phyloP scores from a whole-genome alignment of 2,329 filamentous ascomycete species.

The Colletotrichum scovillei region DNA sequence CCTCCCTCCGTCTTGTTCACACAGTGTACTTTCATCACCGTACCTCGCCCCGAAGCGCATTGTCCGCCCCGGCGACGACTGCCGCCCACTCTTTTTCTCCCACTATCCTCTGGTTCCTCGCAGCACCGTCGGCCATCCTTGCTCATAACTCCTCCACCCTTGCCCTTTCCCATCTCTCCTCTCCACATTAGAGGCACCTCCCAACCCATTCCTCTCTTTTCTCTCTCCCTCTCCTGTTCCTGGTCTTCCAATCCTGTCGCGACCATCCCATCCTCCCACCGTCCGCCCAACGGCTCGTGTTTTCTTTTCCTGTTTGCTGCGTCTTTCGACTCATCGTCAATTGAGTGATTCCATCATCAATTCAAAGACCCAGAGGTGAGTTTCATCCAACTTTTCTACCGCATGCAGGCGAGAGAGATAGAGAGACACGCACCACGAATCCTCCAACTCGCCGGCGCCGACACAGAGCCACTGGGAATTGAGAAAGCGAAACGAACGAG shows the following conservation, averaged over 20 bases:
- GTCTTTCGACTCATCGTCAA: slow-evolving; percentile 27
- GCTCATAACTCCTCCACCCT: slow-evolving; percentile 32
- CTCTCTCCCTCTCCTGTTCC: slow-evolving; percentile 36
- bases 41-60: slow-evolving; percentile 25
- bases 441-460: slow-evolving; percentile 1
- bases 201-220: slow-evolving; percentile 38
- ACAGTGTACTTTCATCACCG: slow-evolving; percentile 8
- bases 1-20: neutral
- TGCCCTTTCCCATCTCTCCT: slow-evolving; percentile 35
- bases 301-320: slow-evolving; percentile 38
- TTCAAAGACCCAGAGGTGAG: slow-evolving; percentile 22
- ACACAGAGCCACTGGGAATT: slow-evolving; percentile 19
- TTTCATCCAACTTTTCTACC: neutral
- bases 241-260: slow-evolving; percentile 34
- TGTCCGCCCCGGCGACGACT: slow-evolving; percentile 31
- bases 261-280: slow-evolving; percentile 37
- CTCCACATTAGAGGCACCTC: slow-evolving; percentile 38
- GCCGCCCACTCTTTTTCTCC: slow-evolving; percentile 20
- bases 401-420: slow-evolving; percentile 7
- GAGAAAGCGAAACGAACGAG: slow-evolving; percentile 24
- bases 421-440: neutral
- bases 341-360: slow-evolving; percentile 24
- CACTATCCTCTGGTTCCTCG: slow-evolving; percentile 25
- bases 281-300: slow-evolving; percentile 34
- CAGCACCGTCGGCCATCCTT: slow-evolving; percentile 27